These are phyloP conservation scores for Ganoderma lucidum DNA, from an alignment of 1,284 basidiomycete species.

Conservation along the genomic window DNA sequence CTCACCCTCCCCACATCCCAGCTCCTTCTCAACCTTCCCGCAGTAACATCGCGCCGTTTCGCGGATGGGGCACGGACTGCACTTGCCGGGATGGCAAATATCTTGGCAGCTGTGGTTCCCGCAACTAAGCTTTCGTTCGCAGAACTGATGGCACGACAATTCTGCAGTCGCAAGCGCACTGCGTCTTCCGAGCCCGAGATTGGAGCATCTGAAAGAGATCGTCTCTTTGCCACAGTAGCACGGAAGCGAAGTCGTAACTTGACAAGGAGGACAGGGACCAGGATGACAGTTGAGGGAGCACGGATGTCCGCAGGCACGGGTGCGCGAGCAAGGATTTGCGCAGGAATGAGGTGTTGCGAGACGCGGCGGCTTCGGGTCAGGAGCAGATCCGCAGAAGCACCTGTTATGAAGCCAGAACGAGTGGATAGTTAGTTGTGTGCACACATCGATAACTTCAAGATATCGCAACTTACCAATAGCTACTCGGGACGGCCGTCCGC, in stretches of 20 bases:
- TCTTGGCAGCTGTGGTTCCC: conserved; percentile 71
- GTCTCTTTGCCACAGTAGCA: conserved; percentile 76
- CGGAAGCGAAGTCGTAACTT: conserved; percentile 57
- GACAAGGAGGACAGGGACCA: conserved; percentile 82
- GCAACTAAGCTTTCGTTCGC: conserved; percentile 66
- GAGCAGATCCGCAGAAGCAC: conserved; percentile 84
- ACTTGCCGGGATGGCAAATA: conserved; percentile 79
- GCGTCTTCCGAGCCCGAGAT: conserved; percentile 44
- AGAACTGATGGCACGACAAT: conserved; percentile 75
- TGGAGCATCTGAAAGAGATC: conserved; percentile 72
- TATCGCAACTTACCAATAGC: conserved; percentile 66
- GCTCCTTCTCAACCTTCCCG: conserved; percentile 67
- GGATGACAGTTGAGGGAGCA: conserved; percentile 79
- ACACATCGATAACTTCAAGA: neutral
- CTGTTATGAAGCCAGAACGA: conserved; percentile 44
- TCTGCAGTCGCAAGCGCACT: conserved; percentile 43
- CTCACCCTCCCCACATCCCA: conserved; percentile 72
- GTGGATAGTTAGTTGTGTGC: neutral
- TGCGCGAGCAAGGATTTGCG: conserved; percentile 77
- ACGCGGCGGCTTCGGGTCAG: conserved; percentile 74
- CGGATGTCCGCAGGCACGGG: conserved; percentile 67
- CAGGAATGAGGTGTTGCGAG: conserved; percentile 89
- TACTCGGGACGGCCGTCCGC: conserved; percentile 66
- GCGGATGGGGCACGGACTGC: conserved; percentile 64
- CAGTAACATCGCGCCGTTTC: conserved; percentile 79